Base-by-base conservation (phyloP, 2,329 filamentous ascomycete species). In the Aspergillaceae sp. region DNA sequence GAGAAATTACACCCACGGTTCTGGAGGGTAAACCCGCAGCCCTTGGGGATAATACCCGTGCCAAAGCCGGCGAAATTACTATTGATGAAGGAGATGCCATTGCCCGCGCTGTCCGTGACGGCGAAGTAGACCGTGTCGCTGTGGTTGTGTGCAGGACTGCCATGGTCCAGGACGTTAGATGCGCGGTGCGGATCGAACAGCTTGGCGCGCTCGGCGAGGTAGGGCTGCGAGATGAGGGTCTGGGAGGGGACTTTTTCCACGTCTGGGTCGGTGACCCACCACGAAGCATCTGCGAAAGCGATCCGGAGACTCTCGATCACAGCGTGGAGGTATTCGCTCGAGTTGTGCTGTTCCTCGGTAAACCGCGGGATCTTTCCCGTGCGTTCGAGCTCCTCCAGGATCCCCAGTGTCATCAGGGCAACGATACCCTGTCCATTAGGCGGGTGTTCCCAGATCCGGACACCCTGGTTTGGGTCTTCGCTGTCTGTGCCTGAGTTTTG, bases 351-450 rank as follows among this genome's bases (percentile, higher is more conserved):
- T 2, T 75, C 69, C 1, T 77, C 67, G 0, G 65, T 68, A 66
- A 92, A 95, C 1, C 73, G 76, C 0, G 84, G 82, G 48, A 97
- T 88, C 57, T 81, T 81, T 35, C 84, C 84, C 10, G 76, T 72
- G 48, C 81, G 79, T 66, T 95, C 87, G 1, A 97, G 76, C 61
- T 90, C 82, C 63, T 96, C 83, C 42, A 98, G 74, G 54, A 97
- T 94, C 1, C 92, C 92, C 0, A 98, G 74, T 0, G 92, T 87
- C 84, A 97, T 95, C 30, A 97, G 73, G 0, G 92, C 92, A 2
- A 97, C 87, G 53, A 97, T 90, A 1, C 92, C 92, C 68, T 97
- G 92, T 0, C 92, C 90, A 58, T 97, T 97, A 6, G 92, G 92
- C 33, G 91, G 90, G 62, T 97, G 91, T 62, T 98, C 92, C 91